Conservation (phyloP, 495 filamentous ascomycete genomes). For the Aspergillus campestris region DNA sequence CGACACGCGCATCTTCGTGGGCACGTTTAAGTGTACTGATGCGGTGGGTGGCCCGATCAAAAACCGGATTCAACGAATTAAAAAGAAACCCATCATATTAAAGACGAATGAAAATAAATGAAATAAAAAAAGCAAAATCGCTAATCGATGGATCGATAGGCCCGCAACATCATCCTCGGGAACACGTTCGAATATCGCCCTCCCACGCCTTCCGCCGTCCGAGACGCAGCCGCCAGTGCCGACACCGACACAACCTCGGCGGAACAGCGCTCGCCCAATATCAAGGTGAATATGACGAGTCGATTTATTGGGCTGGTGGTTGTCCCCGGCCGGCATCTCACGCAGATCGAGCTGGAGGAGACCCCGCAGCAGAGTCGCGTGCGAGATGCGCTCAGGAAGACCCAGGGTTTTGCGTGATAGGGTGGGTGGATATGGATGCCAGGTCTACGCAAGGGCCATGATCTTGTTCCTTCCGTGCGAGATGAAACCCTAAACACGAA, state of each 20-base stretch:
- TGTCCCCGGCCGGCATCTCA: conserved; percentile 77
- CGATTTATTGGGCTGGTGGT: conserved; percentile 86
- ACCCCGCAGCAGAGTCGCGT: conserved; percentile 18
- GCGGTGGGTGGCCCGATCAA: conserved; percentile 44
- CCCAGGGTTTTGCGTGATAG: conserved; percentile 3
- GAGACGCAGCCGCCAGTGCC: conserved; percentile 33
- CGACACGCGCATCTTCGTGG: conserved; percentile 82
- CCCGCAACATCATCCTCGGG: conserved; percentile 77
- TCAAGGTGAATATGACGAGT: conserved; percentile 67
- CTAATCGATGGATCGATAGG: conserved; percentile 36
- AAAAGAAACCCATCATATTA: too few species aligned
- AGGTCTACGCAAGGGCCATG: not conserved
- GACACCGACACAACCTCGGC: conserved; percentile 20
- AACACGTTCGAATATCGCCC: conserved; percentile 81
- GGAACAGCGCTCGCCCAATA: conserved; percentile 7
- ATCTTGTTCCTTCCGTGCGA: too few species aligned
- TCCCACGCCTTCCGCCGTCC: conserved; percentile 45
- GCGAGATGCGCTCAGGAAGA: conserved; percentile 17
- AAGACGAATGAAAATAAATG: not conserved
- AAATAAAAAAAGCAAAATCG: not conserved
- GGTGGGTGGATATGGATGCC: not conserved
- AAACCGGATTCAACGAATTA: too few species aligned
- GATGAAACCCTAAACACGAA: too few species aligned
- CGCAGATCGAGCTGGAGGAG: conserved; percentile 83
- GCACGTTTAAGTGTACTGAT: conserved; percentile 90